A percentile compares a stretch with the other conserved stretches of the same genome.
Conservation (phyloP, 345 rosid genomes). For the Stellera chamaejasme region DNA sequence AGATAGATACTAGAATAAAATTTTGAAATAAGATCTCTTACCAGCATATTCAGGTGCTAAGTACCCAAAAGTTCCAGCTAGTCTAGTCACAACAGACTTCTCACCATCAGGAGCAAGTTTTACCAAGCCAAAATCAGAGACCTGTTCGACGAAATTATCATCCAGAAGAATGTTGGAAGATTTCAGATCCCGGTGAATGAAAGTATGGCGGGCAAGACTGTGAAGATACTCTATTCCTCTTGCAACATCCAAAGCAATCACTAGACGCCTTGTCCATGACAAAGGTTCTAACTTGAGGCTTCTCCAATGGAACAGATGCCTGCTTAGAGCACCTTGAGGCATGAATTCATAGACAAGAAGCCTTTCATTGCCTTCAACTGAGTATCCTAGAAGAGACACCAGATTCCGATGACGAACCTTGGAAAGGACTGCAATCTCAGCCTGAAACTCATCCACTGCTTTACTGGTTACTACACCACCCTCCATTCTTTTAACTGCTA, state of each 20-base stretch:
- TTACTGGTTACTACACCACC: conserved; percentile 25
- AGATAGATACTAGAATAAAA: no score
- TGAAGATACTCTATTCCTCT: conserved; percentile 58
- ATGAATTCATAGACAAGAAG: conserved; percentile 46
- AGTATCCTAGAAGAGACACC: conserved; percentile 41
- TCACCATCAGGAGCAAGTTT: conserved; percentile 45
- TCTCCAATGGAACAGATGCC: conserved; percentile 42
- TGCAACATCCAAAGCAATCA: conserved; percentile 47
- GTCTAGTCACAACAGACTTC: conserved; percentile 37
- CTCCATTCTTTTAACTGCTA: conserved; percentile 55
- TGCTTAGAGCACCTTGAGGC: conserved; percentile 47
- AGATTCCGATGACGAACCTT: conserved; percentile 42
- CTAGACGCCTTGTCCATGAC: conserved; percentile 37
- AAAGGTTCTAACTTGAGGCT: conserved; percentile 28
- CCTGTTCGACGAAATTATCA: conserved; percentile 39
- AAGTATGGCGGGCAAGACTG: conserved; percentile 31
- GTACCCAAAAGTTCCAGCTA: conserved; percentile 57
- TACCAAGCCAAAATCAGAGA: conserved; percentile 52
- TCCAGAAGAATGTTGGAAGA: conserved; percentile 50
- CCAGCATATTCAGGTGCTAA: conserved; percentile 65
- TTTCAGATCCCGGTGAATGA: conserved; percentile 54
- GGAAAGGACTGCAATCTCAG: conserved; percentile 39
- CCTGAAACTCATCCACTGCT: conserved; percentile 36
- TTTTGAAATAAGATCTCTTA: conserved; percentile 10
- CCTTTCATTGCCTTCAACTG: conserved; percentile 35